Conservation (phyloP, 116 monocot species). For the Iris pallida region DNA sequence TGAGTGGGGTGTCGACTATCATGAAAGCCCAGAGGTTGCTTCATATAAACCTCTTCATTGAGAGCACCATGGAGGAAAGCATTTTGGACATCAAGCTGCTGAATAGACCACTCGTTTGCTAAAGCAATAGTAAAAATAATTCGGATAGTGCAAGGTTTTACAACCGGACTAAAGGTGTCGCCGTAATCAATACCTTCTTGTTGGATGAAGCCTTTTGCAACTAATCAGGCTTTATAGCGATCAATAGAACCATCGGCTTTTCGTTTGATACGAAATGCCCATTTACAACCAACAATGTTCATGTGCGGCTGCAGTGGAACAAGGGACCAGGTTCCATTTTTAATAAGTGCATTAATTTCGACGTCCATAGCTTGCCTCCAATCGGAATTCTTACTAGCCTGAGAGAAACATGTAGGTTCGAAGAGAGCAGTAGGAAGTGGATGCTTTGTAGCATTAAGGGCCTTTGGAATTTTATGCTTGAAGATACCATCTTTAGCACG, state of each 20-base stretch:
- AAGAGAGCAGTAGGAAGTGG: not conserved
- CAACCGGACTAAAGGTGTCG: conserved; percentile 11
- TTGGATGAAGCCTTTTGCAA: not conserved
- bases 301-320: not conserved
- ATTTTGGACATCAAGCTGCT: conserved; percentile 15
- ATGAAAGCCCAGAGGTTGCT: conserved; percentile 11
- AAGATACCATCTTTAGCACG: not conserved
- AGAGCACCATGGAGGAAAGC: conserved; percentile 13
- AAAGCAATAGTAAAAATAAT: not conserved
- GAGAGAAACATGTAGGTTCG: not conserved
- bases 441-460: not conserved
- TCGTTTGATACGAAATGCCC: not conserved
- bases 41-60: conserved; percentile 11
- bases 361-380: not conserved
- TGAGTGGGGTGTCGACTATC: not conserved
- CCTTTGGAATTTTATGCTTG: not conserved
- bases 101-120: not conserved
- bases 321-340: conserved; percentile 1
- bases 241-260: not conserved
- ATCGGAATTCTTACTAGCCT: not conserved
- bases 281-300: conserved; percentile 4
- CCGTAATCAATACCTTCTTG: not conserved
- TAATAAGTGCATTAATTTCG: not conserved
- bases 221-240: not conserved
- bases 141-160: conserved; percentile 7